Evolutionary conservation across 1,139 yeast genomes (phyloP).

Genomic region (Spencermartinsiella ligniputridi): DNA sequence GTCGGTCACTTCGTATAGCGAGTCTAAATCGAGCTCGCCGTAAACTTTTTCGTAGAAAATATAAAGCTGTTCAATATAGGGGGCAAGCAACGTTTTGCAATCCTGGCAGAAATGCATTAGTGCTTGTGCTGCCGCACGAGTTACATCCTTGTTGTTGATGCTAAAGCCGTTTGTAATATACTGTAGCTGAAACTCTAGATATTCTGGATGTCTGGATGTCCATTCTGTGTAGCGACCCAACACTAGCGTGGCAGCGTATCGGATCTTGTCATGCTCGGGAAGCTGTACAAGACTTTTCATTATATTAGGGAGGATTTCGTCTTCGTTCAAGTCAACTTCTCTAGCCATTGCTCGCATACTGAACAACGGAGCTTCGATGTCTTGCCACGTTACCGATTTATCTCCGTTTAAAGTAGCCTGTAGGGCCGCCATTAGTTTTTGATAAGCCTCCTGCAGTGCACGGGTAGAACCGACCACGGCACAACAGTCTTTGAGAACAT

Average conservation of each 20-base stretch:
- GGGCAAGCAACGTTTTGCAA: conserved; percentile 64
- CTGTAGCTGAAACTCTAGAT: conserved; percentile 73
- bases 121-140: conserved; percentile 89
- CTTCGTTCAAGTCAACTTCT: conserved; percentile 69
- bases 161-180: conserved; percentile 81
- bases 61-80: conserved; percentile 71
- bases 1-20: conserved; percentile 76
- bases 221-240: conserved; percentile 94
- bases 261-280: conserved; percentile 81
- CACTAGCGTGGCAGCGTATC: conserved; percentile 90
- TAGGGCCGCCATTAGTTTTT: conserved; percentile 44
- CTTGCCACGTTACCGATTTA: conserved; percentile 60
- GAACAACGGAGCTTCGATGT: conserved; percentile 84
- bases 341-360: conserved; percentile 93
- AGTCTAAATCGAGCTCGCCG: conserved; percentile 54
- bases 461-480: conserved; percentile 74
- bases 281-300: conserved; percentile 65
- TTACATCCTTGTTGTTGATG: conserved; percentile 46
- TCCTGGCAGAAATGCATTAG: conserved; percentile 93
- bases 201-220: conserved; percentile 84
- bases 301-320: conserved; percentile 67
- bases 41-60: conserved; percentile 66
- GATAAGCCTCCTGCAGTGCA: conserved; percentile 63
- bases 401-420: conserved; percentile 15
- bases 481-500: conserved; percentile 91